Percentiles rank a stretch among this genome's conserved stretches.
phyloP scores from a whole-genome alignment of 768 basidiomycete genomes.

The Mycena floridula region DNA sequence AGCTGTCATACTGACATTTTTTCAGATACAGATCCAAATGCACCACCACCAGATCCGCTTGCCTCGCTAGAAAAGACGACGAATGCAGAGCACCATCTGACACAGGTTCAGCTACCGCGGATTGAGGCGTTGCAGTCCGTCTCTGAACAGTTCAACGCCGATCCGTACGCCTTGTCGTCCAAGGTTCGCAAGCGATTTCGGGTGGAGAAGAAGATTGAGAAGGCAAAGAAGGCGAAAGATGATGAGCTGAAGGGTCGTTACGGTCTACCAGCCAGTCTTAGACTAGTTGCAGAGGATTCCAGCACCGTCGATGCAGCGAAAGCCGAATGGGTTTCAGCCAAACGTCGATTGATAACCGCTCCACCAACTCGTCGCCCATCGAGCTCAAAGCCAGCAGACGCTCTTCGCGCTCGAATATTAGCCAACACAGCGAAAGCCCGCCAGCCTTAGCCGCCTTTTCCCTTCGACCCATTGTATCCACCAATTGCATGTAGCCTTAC shows the following conservation, averaged over 20 bases:
- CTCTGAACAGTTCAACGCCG: conserved; percentile 74
- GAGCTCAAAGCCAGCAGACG: background rate
- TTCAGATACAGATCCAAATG: conserved; percentile 68
- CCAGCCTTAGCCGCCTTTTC: too few relatives aligned
- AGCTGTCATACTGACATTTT: too few relatives aligned
- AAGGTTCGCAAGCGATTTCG: conserved; percentile 80
- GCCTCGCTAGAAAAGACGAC: conserved; percentile 87
- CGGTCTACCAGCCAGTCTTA: conserved; percentile 66
- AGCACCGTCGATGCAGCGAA: conserved; percentile 54
- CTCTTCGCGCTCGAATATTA: background rate
- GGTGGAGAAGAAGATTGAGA: conserved; percentile 76
- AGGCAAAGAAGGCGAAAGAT: conserved; percentile 62
- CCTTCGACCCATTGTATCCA: too few relatives aligned
- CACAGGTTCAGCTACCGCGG: conserved; percentile 72
- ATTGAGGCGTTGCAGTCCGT: conserved; percentile 72
- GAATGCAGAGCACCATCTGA: conserved; percentile 63
- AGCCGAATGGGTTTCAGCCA: conserved; percentile 51
- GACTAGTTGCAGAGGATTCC: conserved; percentile 61
- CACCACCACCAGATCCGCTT: conserved; percentile 73
- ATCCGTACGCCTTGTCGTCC: conserved; percentile 79
- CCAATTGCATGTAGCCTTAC: too few relatives aligned
- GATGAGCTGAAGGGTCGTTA: conserved; percentile 68
- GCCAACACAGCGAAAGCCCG: background rate
- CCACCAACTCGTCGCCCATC: too few relatives aligned
- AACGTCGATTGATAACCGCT: conserved; percentile 28